These are phyloP conservation scores for Colletotrichum chrysophilum DNA, from an alignment of 2,329 filamentous ascomycete genomes.

Conservation along the genomic window DNA sequence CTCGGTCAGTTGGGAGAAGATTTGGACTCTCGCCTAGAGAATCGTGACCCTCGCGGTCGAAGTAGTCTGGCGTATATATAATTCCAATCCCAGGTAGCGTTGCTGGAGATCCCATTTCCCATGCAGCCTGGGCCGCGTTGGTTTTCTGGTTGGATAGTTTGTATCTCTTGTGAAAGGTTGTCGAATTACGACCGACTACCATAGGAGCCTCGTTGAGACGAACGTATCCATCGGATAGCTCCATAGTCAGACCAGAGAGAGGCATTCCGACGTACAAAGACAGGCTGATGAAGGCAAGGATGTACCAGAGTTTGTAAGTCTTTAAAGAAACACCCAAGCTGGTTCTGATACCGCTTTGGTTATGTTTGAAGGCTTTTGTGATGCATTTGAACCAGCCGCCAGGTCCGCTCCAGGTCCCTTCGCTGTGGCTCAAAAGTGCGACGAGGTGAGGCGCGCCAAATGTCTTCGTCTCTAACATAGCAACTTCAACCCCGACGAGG, in stretches of 20 bases:
- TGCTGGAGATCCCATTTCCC: background rate
- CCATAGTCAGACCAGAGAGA: constrained; percentile 17
- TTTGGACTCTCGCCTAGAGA: constrained; percentile 2
- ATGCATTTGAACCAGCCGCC: constrained; percentile 15
- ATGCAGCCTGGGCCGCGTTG: background rate
- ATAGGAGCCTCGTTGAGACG: background rate
- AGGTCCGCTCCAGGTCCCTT: constrained; percentile 13
- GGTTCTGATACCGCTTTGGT: fast-evolving
- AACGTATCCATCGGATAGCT: constrained; percentile 22
- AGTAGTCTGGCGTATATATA: background rate
- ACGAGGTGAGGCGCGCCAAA: constrained; percentile 6
- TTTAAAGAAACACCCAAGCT: background rate
- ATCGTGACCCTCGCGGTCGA: background rate
- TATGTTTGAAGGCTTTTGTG: background rate
- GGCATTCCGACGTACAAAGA: constrained; percentile 20
- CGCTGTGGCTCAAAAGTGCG: background rate
- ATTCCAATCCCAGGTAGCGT: constrained; percentile 16
- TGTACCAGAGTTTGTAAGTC: constrained; percentile 4
- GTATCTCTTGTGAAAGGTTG: background rate
- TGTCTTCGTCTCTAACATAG: constrained; percentile 2
- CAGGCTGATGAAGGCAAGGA: constrained; percentile 4
- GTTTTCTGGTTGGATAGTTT: fast-evolving
- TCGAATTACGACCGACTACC: constrained; percentile 2
- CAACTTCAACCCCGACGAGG: constrained; percentile 18
- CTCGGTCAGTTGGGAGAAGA: background rate